Percentiles rank a stretch among this genome's conserved stretches.
phyloP scores from a whole-genome alignment of 2,329 filamentous ascomycete genomes.

The Cordyceps javanica region DNA sequence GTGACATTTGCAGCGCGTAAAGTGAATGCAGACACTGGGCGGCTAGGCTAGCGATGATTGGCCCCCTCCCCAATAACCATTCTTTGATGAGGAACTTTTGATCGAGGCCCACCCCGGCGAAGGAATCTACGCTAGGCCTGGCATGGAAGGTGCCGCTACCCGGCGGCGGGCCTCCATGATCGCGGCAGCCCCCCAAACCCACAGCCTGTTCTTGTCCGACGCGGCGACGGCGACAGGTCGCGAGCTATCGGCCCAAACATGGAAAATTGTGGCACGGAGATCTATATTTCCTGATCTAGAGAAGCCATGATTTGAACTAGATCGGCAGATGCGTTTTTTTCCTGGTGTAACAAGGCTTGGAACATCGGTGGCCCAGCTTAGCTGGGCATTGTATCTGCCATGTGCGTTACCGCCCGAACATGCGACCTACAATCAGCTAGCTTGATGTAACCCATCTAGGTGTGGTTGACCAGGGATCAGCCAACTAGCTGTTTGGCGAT shows the following conservation, averaged over 20 bases:
- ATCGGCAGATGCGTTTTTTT: neutral
- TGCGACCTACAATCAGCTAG: neutral
- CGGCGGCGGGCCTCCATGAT: no score
- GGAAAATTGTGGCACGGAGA: neutral
- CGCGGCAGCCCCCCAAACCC: neutral
- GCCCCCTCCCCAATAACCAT: no score
- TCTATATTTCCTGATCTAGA: neutral
- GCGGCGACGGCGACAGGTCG: neutral
- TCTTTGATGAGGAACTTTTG: no score
- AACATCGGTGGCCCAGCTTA: neutral
- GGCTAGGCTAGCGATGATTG: no score
- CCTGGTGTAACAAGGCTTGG: neutral
- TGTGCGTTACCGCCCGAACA: neutral
- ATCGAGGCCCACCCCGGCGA: no score
- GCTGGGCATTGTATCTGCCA: neutral
- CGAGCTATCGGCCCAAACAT: neutral
- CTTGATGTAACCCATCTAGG: neutral
- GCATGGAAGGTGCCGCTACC: no score
- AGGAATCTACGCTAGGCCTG: no score
- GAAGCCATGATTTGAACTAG: neutral
- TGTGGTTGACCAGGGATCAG: neutral
- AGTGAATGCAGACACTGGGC: no score
- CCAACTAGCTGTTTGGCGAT: no score
- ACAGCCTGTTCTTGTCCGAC: neutral
- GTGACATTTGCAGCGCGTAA: no score